Conservation (phyloP, 2,329 filamentous ascomycete species). For the Scorias spongiosa region DNA sequence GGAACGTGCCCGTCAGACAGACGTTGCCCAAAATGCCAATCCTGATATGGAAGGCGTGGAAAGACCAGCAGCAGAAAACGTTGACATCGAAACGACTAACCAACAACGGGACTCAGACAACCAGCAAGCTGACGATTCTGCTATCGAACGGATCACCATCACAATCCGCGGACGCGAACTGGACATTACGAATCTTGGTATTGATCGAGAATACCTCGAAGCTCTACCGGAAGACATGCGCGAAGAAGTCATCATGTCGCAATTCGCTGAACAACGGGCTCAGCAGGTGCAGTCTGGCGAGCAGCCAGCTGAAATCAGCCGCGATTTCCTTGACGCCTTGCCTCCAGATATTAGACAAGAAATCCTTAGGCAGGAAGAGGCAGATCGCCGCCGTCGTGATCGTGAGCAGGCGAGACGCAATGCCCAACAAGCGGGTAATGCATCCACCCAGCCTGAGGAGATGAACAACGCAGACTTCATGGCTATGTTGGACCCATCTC, state of each 20-base stretch:
- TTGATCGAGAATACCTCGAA: conserved; percentile 85
- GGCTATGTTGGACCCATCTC: conserved; percentile 68
- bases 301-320: conserved; percentile 70
- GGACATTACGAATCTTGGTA: conserved; percentile 87
- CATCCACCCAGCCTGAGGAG: conserved; percentile 44
- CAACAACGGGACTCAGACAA: conserved; percentile 19
- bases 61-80: conserved; percentile 22
- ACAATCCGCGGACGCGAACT: conserved; percentile 75
- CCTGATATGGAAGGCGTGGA: conserved; percentile 62
- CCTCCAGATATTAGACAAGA: conserved; percentile 82
- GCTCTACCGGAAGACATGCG: conserved; percentile 95
- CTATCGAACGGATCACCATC: conserved; percentile 50
- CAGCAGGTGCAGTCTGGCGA: conserved; percentile 58
- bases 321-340: conserved; percentile 84
- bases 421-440: conserved; percentile 31
- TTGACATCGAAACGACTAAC: conserved; percentile 25
- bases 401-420: conserved; percentile 66
- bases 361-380: conserved; percentile 76
- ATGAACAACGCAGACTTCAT: conserved; percentile 92
- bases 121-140: conserved; percentile 29
- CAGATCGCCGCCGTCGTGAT: conserved; percentile 75
- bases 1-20: conserved; percentile 10
- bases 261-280: conserved; percentile 60
- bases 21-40: conserved; percentile 1
- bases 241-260: conserved; percentile 88